Evolutionary conservation across 352 stramenopile species (phyloP).

Genomic region (Globisporangium radiosum): DNA sequence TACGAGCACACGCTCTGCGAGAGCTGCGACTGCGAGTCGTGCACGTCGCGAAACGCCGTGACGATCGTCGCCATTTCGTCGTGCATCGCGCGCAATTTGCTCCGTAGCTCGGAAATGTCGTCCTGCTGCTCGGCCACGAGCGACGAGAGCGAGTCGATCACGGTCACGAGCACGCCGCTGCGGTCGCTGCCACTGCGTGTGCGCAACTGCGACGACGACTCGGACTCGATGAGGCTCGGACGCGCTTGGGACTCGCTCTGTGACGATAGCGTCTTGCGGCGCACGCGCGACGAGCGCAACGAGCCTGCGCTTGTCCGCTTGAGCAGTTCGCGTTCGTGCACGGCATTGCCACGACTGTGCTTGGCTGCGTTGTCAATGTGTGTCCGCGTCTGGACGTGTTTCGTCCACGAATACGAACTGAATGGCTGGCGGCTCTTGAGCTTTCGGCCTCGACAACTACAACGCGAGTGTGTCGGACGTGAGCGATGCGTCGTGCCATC

Average conservation of each 20-base stretch:
- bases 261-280: not conserved
- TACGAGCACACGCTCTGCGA: slow-evolving; percentile 14
- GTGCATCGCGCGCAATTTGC: slow-evolving; percentile 4
- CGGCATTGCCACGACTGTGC: not conserved
- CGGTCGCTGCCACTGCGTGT: slow-evolving; percentile 15
- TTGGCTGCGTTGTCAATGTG: slow-evolving; percentile 16
- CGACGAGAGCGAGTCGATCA: slow-evolving; percentile 37
- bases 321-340: not conserved
- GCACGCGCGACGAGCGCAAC: slow-evolving; percentile 1
- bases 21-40: slow-evolving; percentile 10
- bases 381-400: slow-evolving; percentile 12
- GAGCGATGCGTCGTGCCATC: not conserved
- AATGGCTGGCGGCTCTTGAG: slow-evolving; percentile 26
- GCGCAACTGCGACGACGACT: slow-evolving; percentile 18
- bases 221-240: slow-evolving; percentile 9
- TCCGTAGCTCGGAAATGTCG: slow-evolving; percentile 13
- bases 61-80: slow-evolving; percentile 1
- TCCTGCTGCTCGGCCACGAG: slow-evolving; percentile 44
- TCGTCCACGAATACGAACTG: slow-evolving; percentile 23
- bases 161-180: slow-evolving; percentile 24
- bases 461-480: too few relatives aligned
- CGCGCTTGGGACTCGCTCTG: not conserved
- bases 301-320: not conserved
- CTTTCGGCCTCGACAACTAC: slow-evolving; percentile 29
- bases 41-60: slow-evolving; percentile 14